phyloP scores from a whole-genome alignment of 1,139 yeast genomes.

The Ogataea hybrid region DNA sequence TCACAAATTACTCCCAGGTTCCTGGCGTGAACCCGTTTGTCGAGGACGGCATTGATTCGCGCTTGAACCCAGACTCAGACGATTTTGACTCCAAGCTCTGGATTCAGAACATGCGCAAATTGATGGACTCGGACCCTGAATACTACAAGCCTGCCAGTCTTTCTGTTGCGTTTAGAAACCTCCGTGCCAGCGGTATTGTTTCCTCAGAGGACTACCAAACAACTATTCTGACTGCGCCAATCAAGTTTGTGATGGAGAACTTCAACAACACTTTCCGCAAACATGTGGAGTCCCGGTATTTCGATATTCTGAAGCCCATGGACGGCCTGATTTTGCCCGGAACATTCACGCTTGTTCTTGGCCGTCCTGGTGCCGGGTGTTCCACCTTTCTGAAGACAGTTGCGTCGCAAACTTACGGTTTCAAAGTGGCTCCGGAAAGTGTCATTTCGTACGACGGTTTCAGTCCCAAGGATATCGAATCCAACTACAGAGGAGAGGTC shows the following conservation, averaged over 20 bases:
- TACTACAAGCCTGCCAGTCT: constrained; percentile 46
- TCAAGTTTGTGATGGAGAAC: constrained; percentile 17
- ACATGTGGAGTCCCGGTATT: constrained; percentile 16
- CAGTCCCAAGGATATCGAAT: constrained; percentile 46
- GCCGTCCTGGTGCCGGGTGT: constrained; percentile 71
- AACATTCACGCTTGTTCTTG: constrained; percentile 59
- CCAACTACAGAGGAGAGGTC: constrained; percentile 47
- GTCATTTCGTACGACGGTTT: constrained; percentile 52
- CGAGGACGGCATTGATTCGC: constrained; percentile 7
- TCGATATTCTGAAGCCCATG: constrained; percentile 41
- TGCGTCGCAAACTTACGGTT: constrained; percentile 49
- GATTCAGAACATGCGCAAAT: constrained; percentile 46
- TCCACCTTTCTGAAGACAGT: constrained; percentile 54
- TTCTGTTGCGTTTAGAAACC: constrained; percentile 44
- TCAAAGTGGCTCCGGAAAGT: constrained; percentile 36
- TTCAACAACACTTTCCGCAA: constrained; percentile 9
- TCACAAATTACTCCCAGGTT: constrained; percentile 7
- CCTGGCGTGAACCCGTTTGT: constrained; percentile 10
- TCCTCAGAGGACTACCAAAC: constrained; percentile 48
- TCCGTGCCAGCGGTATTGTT: constrained; percentile 45
- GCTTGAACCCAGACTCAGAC: constrained; percentile 39
- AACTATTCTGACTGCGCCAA: constrained; percentile 38
- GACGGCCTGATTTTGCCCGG: constrained; percentile 40
- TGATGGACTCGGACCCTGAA: constrained; percentile 41
- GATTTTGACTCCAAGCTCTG: constrained; percentile 42